phyloP scores from a whole-genome alignment of 495 filamentous ascomycete genomes.

The Xylaria castorea region DNA sequence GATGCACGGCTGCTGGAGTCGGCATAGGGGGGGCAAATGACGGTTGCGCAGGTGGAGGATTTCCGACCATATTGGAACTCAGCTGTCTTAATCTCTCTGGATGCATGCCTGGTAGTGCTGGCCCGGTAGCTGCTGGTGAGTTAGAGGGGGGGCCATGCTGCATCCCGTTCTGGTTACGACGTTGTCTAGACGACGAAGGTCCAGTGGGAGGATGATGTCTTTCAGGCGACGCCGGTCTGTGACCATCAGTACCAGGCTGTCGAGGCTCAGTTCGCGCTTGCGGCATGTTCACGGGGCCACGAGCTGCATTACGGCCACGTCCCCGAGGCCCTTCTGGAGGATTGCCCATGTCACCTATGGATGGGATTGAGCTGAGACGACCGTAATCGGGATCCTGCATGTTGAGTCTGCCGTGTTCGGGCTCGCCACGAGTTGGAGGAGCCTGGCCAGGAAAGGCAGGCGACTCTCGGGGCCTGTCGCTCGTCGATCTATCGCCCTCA shows the following conservation, averaged over 20 bases:
- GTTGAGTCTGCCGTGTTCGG: slow-evolving; percentile 63
- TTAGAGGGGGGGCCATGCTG: slow-evolving; percentile 39
- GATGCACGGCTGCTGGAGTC: slow-evolving; percentile 50
- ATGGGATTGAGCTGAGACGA: slow-evolving; percentile 61
- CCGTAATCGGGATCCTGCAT: slow-evolving; percentile 68
- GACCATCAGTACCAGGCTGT: slow-evolving; percentile 43
- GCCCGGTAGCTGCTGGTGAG: slow-evolving; percentile 34
- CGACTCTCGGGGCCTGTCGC: slow-evolving; percentile 44
- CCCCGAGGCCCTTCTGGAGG: slow-evolving; percentile 77
- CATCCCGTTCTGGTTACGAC: slow-evolving; percentile 45
- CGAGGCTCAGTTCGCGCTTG: slow-evolving; percentile 47
- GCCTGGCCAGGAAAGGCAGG: slow-evolving; percentile 42
- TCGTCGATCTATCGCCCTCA: slow-evolving; percentile 43
- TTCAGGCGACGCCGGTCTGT: slow-evolving; percentile 52
- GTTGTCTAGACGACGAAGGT: slow-evolving; percentile 51
- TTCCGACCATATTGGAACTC: slow-evolving; percentile 31
- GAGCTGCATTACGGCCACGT: slow-evolving; percentile 50
- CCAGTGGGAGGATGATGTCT: slow-evolving; percentile 55
- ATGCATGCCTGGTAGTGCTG: slow-evolving; percentile 44
- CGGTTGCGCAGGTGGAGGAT: slow-evolving; percentile 31
- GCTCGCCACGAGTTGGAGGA: slow-evolving; percentile 47
- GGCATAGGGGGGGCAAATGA: slow-evolving; percentile 35
- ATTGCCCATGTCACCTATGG: slow-evolving; percentile 56
- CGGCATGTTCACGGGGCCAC: slow-evolving; percentile 43
- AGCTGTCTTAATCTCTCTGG: slow-evolving; percentile 54